Percentiles rank a stretch among this genome's conserved stretches.
Evolutionary conservation across 2,329 filamentous ascomycete species (phyloP).

Genomic region (Ceratocystis alfenasii): DNA sequence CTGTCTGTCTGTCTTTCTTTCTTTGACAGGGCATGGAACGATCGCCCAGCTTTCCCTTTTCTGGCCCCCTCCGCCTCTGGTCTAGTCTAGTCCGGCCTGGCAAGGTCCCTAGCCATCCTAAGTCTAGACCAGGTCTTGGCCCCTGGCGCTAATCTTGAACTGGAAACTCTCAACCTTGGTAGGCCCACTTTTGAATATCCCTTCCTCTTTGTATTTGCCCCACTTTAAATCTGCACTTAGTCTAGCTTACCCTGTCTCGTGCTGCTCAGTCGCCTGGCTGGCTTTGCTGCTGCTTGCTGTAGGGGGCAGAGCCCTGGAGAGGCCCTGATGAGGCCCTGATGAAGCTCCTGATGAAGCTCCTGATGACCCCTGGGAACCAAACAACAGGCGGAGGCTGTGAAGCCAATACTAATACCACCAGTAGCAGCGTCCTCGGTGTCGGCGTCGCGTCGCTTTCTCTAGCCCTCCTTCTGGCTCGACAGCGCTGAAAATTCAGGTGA

Average conservation of each 20-base stretch:
- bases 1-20: background rate
- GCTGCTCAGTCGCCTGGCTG: background rate
- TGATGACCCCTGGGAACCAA: background rate
- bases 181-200: background rate
- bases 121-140: background rate
- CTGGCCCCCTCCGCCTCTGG: background rate
- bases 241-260: too few species aligned
- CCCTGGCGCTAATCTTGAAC: slow-evolving; percentile 20
- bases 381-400: background rate
- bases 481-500: background rate
- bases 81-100: background rate
- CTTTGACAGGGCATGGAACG: slow-evolving; percentile 10
- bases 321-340: background rate
- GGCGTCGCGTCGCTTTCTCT: too few species aligned
- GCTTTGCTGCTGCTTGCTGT: too few species aligned
- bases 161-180: background rate
- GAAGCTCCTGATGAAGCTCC: background rate
- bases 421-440: background rate
- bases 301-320: background rate
- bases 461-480: too few species aligned
- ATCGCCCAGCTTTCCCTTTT: background rate
- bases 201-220: background rate
- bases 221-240: too few species aligned
- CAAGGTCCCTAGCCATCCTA: background rate
- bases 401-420: background rate